Evolutionary conservation across 345 rosid genomes (phyloP).

Genomic region (Bruguiera sexangula): DNA sequence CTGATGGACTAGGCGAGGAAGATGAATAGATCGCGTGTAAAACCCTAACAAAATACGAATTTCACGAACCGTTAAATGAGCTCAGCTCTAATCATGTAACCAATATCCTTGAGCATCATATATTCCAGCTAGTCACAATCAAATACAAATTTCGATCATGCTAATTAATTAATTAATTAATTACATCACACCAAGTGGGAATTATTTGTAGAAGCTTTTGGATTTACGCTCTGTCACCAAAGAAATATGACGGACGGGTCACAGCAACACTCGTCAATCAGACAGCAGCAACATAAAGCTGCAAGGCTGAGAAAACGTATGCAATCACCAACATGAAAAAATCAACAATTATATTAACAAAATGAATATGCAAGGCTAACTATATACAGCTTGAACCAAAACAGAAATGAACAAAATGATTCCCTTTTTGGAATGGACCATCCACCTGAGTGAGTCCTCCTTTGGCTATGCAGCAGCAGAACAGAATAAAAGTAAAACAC

Average conservation of each 20-base stretch:
- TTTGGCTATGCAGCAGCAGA: background rate
- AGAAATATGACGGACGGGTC: constrained; percentile 54
- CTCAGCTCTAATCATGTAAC: too few relatives aligned
- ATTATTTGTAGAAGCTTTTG: background rate
- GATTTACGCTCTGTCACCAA: constrained; percentile 10
- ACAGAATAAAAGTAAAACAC: too few relatives aligned
- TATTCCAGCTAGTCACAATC: too few relatives aligned
- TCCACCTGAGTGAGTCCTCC: too few relatives aligned
- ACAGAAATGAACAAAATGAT: background rate
- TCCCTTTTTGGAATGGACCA: background rate
- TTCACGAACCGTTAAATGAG: too few relatives aligned
- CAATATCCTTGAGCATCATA: too few relatives aligned
- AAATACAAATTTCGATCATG: too few relatives aligned
- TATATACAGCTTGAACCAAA: background rate
- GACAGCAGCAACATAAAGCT: constrained; percentile 67
- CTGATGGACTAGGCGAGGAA: too few relatives aligned
- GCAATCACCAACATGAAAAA: background rate
- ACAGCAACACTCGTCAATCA: constrained; percentile 73
- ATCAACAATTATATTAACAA: background rate
- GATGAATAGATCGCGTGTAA: too few relatives aligned
- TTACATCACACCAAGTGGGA: too few relatives aligned
- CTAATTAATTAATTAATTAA: too few relatives aligned
- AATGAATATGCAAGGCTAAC: background rate
- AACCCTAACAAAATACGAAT: too few relatives aligned
- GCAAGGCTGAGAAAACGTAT: constrained; percentile 41